Base-by-base conservation (phyloP, 1,139 yeast species). In the Taphrina deformans region DNA sequence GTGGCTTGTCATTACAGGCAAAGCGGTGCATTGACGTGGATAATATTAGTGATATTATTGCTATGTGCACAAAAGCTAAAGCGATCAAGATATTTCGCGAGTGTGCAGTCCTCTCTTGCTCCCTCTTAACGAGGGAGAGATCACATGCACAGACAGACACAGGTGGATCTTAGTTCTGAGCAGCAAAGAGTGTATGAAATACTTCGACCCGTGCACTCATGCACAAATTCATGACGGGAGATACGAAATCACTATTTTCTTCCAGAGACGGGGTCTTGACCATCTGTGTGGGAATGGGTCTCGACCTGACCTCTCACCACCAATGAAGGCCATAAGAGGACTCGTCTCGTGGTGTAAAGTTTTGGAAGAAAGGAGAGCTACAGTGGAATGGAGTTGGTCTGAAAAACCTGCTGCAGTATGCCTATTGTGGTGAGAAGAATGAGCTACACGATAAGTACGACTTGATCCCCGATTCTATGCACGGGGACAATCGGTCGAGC, bases 181-280 rank as follows among this genome's bases (percentile, higher is more conserved):
- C n/a, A 38, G n/a, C 18, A 38, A 44, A 21, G 33, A 29, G 53
- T 53, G 58, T 53, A 35, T 53, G 58, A 53, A 53, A 40, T 53
- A 53, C 58, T 53, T 53, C 58, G 58, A 53, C 58, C 58, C 48
- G 58, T 35, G 58, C 45, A 53, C 35, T 53, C 58, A 53, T 27
- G 48, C 46, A 53, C 23, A 53, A 12, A 23, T 21, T 53, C 58
- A 53, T 53, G 58, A 53, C 58, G 48, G 58, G 58, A 53, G 58
- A 53, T 53, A 53, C 58, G 58, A 53, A 31, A 27, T 53, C 58
- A 53, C 29, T 14, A 27, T 24, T 12, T 18, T 53, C 58, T 53
- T 5, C 58, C 58, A 53, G 16, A 16, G 53, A 29, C 58, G 58
- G 58, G 45, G 58, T 53, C 58, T 53, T 16, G 58, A 48, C 53